phyloP scores from a whole-genome alignment of 306 rosid species.

The Abrus pulchellus region DNA sequence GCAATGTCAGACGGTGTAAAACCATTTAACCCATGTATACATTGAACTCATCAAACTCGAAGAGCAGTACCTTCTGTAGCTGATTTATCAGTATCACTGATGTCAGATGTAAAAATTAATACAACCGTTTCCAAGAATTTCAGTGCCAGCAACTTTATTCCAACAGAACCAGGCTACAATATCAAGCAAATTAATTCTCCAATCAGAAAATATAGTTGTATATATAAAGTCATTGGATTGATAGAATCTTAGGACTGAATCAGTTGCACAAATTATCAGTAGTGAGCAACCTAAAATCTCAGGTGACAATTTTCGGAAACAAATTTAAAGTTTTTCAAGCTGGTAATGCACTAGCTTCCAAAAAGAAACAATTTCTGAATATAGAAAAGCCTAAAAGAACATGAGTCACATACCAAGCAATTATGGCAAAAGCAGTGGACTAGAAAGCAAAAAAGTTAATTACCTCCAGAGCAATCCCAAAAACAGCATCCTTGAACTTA shows the following conservation, averaged over 20 bases:
- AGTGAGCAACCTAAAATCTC: slow-evolving; percentile 20
- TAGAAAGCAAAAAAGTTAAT: slow-evolving; percentile 36
- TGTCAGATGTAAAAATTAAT: slow-evolving; percentile 75
- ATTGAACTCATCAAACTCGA: slow-evolving; percentile 33
- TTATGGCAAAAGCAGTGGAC: slow-evolving; percentile 25
- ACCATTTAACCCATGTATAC: background rate
- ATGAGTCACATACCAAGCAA: background rate
- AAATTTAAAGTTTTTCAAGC: slow-evolving; percentile 29
- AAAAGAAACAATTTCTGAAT: slow-evolving; percentile 23
- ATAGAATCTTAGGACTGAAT: background rate
- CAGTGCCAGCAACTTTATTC: slow-evolving; percentile 80
- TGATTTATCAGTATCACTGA: slow-evolving; percentile 65
- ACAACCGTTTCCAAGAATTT: slow-evolving; percentile 91
- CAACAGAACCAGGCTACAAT: slow-evolving; percentile 85
- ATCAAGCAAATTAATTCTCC: slow-evolving; percentile 57
- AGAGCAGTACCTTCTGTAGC: slow-evolving; percentile 74
- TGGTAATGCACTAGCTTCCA: slow-evolving; percentile 19
- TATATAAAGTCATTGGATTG: background rate
- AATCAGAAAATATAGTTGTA: slow-evolving; percentile 42
- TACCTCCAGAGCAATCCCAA: slow-evolving; percentile 86
- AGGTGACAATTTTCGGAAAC: slow-evolving; percentile 7
- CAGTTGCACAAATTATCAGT: background rate
- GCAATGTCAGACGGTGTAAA: slow-evolving; percentile 25
- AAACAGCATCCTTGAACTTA: slow-evolving; percentile 87
- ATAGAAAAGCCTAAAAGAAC: slow-evolving; percentile 33